Conservation (phyloP, 495 filamentous ascomycete genomes). For the Xylaria grammica region DNA sequence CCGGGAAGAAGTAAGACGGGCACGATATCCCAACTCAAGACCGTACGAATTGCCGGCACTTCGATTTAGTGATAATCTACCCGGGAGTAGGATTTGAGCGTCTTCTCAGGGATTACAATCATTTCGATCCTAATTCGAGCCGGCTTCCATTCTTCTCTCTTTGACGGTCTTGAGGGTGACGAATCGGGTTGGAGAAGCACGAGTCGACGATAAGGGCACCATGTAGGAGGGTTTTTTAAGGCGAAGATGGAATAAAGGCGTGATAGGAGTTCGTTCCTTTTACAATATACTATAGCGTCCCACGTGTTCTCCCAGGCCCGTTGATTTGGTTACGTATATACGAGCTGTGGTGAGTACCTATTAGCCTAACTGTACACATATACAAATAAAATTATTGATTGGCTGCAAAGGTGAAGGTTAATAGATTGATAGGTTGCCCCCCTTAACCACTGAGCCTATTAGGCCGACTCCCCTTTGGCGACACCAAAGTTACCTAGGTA, state of each 20-base stretch:
- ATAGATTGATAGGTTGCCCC: too few relatives aligned
- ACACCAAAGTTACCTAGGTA: too few relatives aligned
- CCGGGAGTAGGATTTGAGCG: background rate
- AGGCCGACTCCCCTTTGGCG: too few relatives aligned
- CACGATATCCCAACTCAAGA: conserved; percentile 13
- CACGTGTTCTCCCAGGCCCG: background rate
- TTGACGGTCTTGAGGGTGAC: conserved; percentile 6
- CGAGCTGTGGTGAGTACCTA: background rate
- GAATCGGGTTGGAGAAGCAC: conserved; percentile 8
- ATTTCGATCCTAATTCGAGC: background rate
- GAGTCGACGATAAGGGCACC: conserved; percentile 23
- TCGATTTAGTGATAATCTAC: background rate
- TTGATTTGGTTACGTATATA: background rate
- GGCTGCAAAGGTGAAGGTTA: background rate
- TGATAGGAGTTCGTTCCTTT: conserved; percentile 25
- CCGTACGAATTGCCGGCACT: background rate
- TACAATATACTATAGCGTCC: conserved; percentile 13
- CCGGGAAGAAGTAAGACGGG: conserved; percentile 35
- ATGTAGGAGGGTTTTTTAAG: conserved; percentile 26
- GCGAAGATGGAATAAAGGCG: conserved; percentile 23
- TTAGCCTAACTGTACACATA: background rate
- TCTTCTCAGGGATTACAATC: background rate
- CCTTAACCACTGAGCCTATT: too few relatives aligned
- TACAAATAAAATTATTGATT: background rate
- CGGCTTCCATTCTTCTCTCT: background rate